Evolutionary conservation across 1,284 basidiomycete species (phyloP), one percentile per base, ranked within the genome.

Genomic region (Trametes pubescens): DNA sequence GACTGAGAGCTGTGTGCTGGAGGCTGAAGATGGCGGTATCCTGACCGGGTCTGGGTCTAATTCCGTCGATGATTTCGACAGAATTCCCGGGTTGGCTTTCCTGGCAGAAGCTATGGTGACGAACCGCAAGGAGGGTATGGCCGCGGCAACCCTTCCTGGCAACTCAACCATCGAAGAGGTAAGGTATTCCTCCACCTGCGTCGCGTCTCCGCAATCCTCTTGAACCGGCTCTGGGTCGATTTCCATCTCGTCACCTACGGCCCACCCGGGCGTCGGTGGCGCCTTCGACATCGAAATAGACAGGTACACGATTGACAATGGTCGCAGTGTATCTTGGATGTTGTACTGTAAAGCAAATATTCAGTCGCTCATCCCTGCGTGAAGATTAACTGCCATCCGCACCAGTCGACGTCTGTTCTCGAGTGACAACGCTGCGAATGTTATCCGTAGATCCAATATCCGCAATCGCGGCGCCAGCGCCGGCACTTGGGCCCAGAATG

Each of bases 391-490:
- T 0, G 22, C 2, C 18, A 40, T 6, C n/a, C 59, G 26, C 32
- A 65, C 64, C 38, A 65, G 64, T 60, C 59, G 59, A 13, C 13
- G 8, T 2, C 6, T 14, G 48, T 59, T 38, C 43, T 56, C 53
- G 6, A 22, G 8, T 16, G 29, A 13, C 11, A 43, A 4, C 11
- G 5, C 48, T 5, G 21, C 14, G 5, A 56, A 24, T 16, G 43
- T 29, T 21, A 65, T 13, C 35, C 38, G 38, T 18, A 65, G 53
- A 43, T 56, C 53, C 32, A 65, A 18, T 22, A 13, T 38, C 6
- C 53, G 64, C 43, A 65, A 40, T 13, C 40, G 64, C 9, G 60
- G 60, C 14, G 60, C 57, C 16, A 38, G n/a, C 9, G 40, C 43
- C 2, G 52, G 16, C 29, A 65, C 56, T 0, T 22, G 40, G 10